These are phyloP conservation scores for Chalara sp. DNA, from an alignment of 2,329 filamentous ascomycete genomes.

Conservation along the genomic window DNA sequence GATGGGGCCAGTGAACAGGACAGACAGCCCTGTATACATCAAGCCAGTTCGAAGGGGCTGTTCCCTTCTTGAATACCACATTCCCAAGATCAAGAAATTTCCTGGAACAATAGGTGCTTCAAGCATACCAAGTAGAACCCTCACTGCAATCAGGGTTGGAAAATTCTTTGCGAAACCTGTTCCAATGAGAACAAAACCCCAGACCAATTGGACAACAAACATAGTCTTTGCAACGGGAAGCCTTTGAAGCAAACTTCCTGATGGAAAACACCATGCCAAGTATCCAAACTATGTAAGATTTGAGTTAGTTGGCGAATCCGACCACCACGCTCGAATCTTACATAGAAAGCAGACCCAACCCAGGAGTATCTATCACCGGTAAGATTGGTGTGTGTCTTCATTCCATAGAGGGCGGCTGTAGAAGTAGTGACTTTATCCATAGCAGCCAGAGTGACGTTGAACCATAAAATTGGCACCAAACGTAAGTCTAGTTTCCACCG, in stretches of 20 bases:
- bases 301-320: neutral
- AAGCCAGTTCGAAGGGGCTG: conserved; percentile 52
- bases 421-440: conserved; percentile 21
- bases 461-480: conserved; percentile 33
- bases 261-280: conserved; percentile 35
- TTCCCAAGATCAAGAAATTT: conserved; percentile 57
- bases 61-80: conserved; percentile 58
- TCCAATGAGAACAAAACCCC: conserved; percentile 43
- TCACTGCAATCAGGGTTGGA: conserved; percentile 40
- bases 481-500: conserved; percentile 36
- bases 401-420: conserved; percentile 29
- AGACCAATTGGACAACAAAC: conserved; percentile 43
- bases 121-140: conserved; percentile 46
- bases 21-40: conserved; percentile 53
- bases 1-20: conserved; percentile 49
- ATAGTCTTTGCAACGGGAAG: conserved; percentile 48
- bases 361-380: conserved; percentile 27
- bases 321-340: neutral
- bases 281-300: conserved; percentile 23
- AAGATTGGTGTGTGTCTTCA: conserved; percentile 25
- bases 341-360: conserved; percentile 22
- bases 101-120: conserved; percentile 39
- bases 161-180: conserved; percentile 46
- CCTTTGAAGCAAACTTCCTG: conserved; percentile 44
- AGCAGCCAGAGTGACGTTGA: conserved; percentile 20